phyloP scores from a whole-genome alignment of 1,284 basidiomycete genomes.

The Trichosporon sp. region DNA sequence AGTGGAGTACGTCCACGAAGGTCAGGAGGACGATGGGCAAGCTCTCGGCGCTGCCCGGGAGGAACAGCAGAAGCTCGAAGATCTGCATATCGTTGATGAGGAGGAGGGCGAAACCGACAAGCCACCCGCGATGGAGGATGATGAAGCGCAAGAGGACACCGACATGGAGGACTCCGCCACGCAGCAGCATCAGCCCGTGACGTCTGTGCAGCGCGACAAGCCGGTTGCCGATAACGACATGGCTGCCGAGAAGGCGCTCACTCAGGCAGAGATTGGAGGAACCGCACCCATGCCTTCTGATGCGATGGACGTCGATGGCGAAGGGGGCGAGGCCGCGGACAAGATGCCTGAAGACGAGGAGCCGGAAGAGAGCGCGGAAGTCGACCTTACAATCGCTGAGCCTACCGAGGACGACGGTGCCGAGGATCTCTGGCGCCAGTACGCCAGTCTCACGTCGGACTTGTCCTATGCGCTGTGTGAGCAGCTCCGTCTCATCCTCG shows the following conservation, averaged over 20 bases:
- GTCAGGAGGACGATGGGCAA: conserved; percentile 66
- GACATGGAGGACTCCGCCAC: conserved; percentile 5
- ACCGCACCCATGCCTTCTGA: conserved; percentile 23
- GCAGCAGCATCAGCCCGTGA: conserved; percentile 14
- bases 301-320: conserved; percentile 39
- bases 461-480: conserved; percentile 89
- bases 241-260: conserved; percentile 45
- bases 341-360: conserved; percentile 30
- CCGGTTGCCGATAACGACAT: conserved; percentile 20
- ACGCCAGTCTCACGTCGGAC: conserved; percentile 83
- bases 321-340: conserved; percentile 37
- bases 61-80: conserved; percentile 71
- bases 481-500: conserved; percentile 92
- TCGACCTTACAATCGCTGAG: conserved; percentile 61
- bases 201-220: conserved; percentile 18
- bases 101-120: conserved; percentile 17
- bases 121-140: conserved; percentile 19
- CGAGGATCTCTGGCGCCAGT: conserved; percentile 80
- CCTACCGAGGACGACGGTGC: conserved; percentile 41
- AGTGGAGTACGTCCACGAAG: conserved; percentile 75
- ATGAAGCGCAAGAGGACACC: conserved; percentile 15
- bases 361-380: conserved; percentile 37
- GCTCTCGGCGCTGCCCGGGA: conserved; percentile 80
- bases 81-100: conserved; percentile 69
- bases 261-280: conserved; percentile 42